Percentiles rank a stretch among this genome's conserved stretches.
phyloP scores from a whole-genome alignment of 2,329 filamentous ascomycete species.

The Graphilbum fragrans region DNA sequence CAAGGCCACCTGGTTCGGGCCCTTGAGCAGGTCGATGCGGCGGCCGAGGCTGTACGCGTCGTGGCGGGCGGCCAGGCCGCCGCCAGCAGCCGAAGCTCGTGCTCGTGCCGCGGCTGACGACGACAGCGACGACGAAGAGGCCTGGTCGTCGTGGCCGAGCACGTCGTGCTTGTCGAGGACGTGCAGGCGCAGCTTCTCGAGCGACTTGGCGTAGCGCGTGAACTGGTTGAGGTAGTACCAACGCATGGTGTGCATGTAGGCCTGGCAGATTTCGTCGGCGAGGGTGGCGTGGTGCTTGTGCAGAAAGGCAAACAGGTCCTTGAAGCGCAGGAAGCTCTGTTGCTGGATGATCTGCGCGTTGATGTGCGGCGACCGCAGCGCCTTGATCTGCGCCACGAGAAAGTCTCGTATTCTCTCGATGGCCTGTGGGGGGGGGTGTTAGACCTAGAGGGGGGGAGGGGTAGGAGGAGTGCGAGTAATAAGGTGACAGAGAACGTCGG shows the following conservation, averaged over 20 bases:
- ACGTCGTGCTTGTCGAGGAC: constrained; percentile 71
- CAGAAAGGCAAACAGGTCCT: constrained; percentile 77
- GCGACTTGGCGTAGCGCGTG: constrained; percentile 68
- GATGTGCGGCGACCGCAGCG: constrained; percentile 84
- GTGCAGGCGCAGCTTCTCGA: constrained; percentile 78
- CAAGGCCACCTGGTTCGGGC: constrained; percentile 60
- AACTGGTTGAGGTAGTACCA: constrained; percentile 97
- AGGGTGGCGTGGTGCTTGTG: constrained; percentile 71
- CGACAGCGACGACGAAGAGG: constrained; percentile 9
- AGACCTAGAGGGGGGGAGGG: background rate
- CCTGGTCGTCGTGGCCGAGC: constrained; percentile 61
- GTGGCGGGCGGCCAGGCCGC: constrained; percentile 45
- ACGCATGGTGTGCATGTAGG: constrained; percentile 96
- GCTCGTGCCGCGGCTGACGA: background rate
- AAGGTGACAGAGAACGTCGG: background rate
- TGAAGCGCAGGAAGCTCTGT: constrained; percentile 78
- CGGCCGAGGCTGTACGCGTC: constrained; percentile 85
- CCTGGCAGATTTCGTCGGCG: constrained; percentile 79
- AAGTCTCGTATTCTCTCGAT: constrained; percentile 90
- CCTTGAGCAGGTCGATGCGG: constrained; percentile 69
- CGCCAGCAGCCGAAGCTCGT: too few relatives aligned
- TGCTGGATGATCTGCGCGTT: constrained; percentile 97
- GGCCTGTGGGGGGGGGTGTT: constrained; percentile 43
- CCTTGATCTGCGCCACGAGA: constrained; percentile 87
- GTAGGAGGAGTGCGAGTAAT: background rate